Conservation (phyloP, 768 basidiomycete species). For the Boletus eberwhitei region DNA sequence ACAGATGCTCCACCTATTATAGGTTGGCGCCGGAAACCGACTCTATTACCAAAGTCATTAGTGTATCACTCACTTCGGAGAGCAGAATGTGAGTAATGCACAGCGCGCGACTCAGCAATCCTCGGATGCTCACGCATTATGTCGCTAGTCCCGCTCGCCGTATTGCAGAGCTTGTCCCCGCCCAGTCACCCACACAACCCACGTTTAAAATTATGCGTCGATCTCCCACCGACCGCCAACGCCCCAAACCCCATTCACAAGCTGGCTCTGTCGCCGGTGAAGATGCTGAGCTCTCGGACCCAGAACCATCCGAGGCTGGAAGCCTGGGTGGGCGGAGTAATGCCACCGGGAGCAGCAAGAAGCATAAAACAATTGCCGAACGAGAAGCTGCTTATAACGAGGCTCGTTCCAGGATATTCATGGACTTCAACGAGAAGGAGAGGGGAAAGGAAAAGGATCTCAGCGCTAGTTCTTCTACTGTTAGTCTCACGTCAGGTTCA, state of each 20-base stretch:
- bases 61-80: conserved; percentile 53
- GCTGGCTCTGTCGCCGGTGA: conserved; percentile 71
- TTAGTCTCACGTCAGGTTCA: conserved; percentile 68
- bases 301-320: conserved; percentile 78
- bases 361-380: conserved; percentile 77
- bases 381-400: conserved; percentile 88
- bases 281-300: conserved; percentile 73
- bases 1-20: conserved; percentile 83
- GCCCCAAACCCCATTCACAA: conserved; percentile 62
- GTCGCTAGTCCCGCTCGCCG: conserved; percentile 59
- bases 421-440: conserved; percentile 70
- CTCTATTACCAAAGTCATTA: conserved; percentile 57
- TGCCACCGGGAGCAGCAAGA: conserved; percentile 58
- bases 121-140: conserved; percentile 14
- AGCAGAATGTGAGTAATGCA: conserved; percentile 66
- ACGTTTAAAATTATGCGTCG: conserved; percentile 89
- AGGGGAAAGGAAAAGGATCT: conserved; percentile 69
- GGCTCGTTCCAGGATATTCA: conserved; percentile 83
- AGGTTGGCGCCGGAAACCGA: conserved; percentile 71
- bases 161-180: conserved; percentile 74
- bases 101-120: background rate
- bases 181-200: conserved; percentile 65
- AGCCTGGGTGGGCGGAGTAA: conserved; percentile 70
- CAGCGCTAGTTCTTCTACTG: conserved; percentile 73
- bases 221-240: conserved; percentile 48